Evolutionary conservation across 306 rosid genomes (phyloP), one percentile per base, ranked within the genome.

Genomic region (Argentina anserina): DNA sequence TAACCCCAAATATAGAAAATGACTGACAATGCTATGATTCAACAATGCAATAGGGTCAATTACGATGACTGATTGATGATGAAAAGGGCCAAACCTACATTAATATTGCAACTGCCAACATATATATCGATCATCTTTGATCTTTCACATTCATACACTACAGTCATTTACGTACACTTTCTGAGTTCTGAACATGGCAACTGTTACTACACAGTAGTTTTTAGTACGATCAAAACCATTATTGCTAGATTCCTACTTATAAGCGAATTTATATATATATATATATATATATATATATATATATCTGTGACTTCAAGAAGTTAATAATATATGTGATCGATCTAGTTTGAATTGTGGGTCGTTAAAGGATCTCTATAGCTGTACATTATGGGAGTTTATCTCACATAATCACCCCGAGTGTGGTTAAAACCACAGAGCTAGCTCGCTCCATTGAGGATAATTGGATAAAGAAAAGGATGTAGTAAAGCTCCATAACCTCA

Each of bases 181-280:
- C 65, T 60, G 65, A 60, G 4, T 60, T 60, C 40, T 60, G 65
- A 60, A 60, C 40, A 60, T 29, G 23, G 40, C 21, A 29, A 60
- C 65, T 60, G 41, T 60, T 60, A 5, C 41, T 60, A 7, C 18
- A 60, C 20, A 60, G 65, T 60, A 60, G 21, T 60, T 60, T 31
- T 12, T 13, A 33, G 40, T 60, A 29, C 11, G 37, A 15, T 20
- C 40, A 15, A 14, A 28, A 31, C 20, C 21, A 59, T 60, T 31
- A 60, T 26, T 59, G 21, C 12, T 29, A 7, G 65, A 29, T 59
- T 59, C 65, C 7, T 29, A 29, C 29, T 39, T 26, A 56, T 14
- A 26, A 56, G 9, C 58, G n/a, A 50, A 50, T 28, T 50, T n/a
- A 21, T 7, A 9, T 9, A n/a, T n/a, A n/a, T n/a, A n/a, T n/a